Evolutionary conservation across 2,329 filamentous ascomycete genomes (phyloP).

Genomic region (Alternaria gansuensis): DNA sequence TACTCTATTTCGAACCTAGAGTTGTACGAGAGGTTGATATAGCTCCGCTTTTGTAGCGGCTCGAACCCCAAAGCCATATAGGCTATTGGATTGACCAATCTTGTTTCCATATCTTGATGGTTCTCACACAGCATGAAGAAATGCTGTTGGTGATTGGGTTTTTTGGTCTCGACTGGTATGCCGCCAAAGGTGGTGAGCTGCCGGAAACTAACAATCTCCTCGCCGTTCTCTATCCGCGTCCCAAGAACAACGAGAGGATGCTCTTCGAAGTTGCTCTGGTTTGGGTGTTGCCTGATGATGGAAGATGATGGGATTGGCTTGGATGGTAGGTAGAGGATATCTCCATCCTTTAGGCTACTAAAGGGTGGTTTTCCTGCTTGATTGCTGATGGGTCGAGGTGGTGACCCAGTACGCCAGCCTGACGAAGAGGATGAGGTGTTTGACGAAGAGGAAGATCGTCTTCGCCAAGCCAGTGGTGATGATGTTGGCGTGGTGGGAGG

Average conservation of each 20-base stretch:
- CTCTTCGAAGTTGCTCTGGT: neutral
- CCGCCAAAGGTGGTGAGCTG: slow-evolving; percentile 25
- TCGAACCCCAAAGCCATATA: slow-evolving; percentile 22
- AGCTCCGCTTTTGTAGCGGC: slow-evolving; percentile 29
- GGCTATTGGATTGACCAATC: slow-evolving; percentile 6
- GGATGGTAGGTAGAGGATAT: slow-evolving; percentile 14
- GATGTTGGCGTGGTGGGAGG: slow-evolving; percentile 6
- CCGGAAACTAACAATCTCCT: slow-evolving; percentile 21
- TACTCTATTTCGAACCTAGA: slow-evolving; percentile 28
- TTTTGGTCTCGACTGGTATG: slow-evolving; percentile 9
- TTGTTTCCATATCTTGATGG: neutral
- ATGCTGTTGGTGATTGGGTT: slow-evolving; percentile 1
- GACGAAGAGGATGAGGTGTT: neutral
- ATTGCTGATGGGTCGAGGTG: slow-evolving; percentile 3
- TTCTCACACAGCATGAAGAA: slow-evolving; percentile 29
- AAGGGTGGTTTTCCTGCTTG: slow-evolving; percentile 9
- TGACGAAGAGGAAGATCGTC: slow-evolving; percentile 4
- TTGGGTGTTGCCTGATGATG: slow-evolving; percentile 3
- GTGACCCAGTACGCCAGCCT: slow-evolving; percentile 13
- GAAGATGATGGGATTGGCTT: neutral
- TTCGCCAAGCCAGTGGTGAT: neutral
- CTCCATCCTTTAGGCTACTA: slow-evolving; percentile 8
- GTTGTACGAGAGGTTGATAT: slow-evolving; percentile 29
- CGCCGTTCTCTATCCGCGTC: slow-evolving; percentile 7
- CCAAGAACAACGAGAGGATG: slow-evolving; percentile 26